Evolutionary conservation across 2,329 filamentous ascomycete species (phyloP), one percentile per base, ranked within the genome.

Genomic region (Hyphodiscus sp.): DNA sequence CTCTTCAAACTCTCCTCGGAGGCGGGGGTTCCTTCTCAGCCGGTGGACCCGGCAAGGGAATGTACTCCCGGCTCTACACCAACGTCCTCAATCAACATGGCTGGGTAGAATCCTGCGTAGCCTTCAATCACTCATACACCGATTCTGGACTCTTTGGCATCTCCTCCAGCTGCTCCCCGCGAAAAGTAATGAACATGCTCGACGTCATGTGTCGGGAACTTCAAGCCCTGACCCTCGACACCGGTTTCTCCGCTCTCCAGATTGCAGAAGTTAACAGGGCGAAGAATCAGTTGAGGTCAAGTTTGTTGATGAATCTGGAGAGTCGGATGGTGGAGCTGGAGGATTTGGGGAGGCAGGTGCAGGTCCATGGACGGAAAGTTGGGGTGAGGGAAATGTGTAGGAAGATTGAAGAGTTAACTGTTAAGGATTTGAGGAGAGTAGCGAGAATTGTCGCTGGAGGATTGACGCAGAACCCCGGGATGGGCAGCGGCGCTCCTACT

Each of bases 11-110:
- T 1, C 86, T 99, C 10, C 88, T 99, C 33, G 94, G 94, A 54
- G 94, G 94, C 47, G 94, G 94, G 47, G 94, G 94, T 20, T 96
- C 91, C 52, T 99, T 99, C 76, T 95, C 89, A 16, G 94, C 94
- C 51, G 94, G 94, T 64, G 94, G 94, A 0, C 94, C 94, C 4
- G 94, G 94, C 50, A 99, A 99, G 76, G 94, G 94, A 70, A 99
- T 99, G 94, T 97, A 97, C 77, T 95, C 89, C 41, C 87, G 94
- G 13, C 82, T 99, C 9, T 99, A 96, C 77, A 97, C 91, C 59
- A 96, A 96, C 69, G 92, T 97, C 0, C 81, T 99, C 49, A 99
- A 99, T 76, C 91, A 97, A 73, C 86, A 96, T 73, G 90, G 88
- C 63, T 99, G 92, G 92, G 90, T 99, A 23, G 94, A 99, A 74